Conservation (phyloP, 306 rosid genomes). For the Vachellia collinsii region DNA sequence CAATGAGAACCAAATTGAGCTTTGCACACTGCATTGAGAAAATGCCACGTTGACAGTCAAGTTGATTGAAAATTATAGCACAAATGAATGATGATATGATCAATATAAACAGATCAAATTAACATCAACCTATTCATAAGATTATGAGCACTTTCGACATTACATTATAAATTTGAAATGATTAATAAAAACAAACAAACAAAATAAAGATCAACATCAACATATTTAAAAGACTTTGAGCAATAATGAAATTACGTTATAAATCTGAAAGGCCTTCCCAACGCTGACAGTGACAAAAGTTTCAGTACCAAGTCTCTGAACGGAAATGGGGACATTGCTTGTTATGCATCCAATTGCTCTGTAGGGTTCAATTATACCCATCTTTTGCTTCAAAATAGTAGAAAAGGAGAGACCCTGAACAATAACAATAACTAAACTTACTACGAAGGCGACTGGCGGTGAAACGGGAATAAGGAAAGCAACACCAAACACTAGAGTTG, state of each 20-base stretch:
- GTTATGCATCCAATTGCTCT: slow-evolving; percentile 91
- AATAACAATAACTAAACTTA: neutral
- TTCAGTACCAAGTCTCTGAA: slow-evolving; percentile 90
- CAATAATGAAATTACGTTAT: slow-evolving; percentile 52
- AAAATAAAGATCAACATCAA: neutral
- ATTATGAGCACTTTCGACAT: neutral
- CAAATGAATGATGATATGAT: too few species aligned
- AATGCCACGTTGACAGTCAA: neutral
- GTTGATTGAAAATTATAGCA: slow-evolving; percentile 12
- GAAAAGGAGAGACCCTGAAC: neutral
- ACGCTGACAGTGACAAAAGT: slow-evolving; percentile 85
- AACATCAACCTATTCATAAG: neutral
- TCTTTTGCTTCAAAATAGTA: slow-evolving; percentile 22
- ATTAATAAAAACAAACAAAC: too few species aligned
- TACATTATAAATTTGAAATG: slow-evolving; percentile 79
- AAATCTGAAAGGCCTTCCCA: slow-evolving; percentile 91
- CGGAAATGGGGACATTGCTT: slow-evolving; percentile 66
- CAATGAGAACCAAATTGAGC: slow-evolving; percentile 73
- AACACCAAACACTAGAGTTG: too few species aligned
- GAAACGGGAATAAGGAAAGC: too few species aligned
- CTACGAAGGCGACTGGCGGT: too few species aligned
- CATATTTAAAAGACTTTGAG: neutral
- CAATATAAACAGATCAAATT: neutral
- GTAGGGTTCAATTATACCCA: slow-evolving; percentile 87
- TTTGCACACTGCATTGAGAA: slow-evolving; percentile 72